Base-by-base conservation (phyloP, 2,329 filamentous ascomycete genomes). In the Cytospora piceae region DNA sequence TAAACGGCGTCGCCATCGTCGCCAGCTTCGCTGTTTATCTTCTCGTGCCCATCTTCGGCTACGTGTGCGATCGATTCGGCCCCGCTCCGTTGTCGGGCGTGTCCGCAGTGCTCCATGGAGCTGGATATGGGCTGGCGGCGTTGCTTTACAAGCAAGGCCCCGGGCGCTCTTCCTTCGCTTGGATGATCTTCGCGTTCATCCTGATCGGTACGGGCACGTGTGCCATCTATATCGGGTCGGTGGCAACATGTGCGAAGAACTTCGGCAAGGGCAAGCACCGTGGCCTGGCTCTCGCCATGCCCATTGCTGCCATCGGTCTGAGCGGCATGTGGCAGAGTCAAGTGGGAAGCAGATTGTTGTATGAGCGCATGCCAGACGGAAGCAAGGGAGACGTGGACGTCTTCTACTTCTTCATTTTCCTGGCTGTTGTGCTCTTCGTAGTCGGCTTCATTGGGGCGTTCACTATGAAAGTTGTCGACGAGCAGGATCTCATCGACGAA, bases 161-260 rank as follows among this genome's bases (percentile, higher is more conserved):
- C 70, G 74, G 74, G 59, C 80, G 72, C 64, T 91, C 88, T 85
- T 90, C 93, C 0, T 93, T 96, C 71, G 85, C 85, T 70, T 81
- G 91, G 71, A 97, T 99, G 94, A 81, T 97, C 7, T 75, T 92
- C 63, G 90, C 93, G 0, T 99, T 98, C 76, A 83, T 94, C 56
- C 85, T 86, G 60, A 88, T 99, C 65, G 95, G 95, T 1, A 85
- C 90, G 68, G 94, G 88, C 6, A 97, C 94, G 0, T 92, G 91
- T 70, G 87, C 87, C 76, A 93, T 98, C 87, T 99, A 98, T 77
- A 83, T 98, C 64, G 86, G 89, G 59, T 90, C 93, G 2, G 90
- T 99, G n/a, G 94, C 94, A 8, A 96, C 94, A 0, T 97, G 93
- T 74, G 95, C 95, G 42, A 99, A 99, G 87, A 99, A 98, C 79